Base-by-base conservation (phyloP, 371 early-diverging fungal species). In the Quaeritorhiza haematococci region DNA sequence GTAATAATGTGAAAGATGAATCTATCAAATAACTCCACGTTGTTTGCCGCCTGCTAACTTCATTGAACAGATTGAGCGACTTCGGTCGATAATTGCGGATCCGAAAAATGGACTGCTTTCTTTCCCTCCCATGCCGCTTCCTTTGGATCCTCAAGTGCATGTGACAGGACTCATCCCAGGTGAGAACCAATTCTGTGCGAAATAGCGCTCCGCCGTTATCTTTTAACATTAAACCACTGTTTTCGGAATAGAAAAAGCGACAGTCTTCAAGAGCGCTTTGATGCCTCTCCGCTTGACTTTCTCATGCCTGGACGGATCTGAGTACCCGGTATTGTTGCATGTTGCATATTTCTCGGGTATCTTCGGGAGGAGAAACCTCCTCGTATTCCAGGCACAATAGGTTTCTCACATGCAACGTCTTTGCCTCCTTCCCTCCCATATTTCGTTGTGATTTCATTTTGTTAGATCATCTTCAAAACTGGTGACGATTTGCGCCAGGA, bases 401-500 rank as follows among this genome's bases (percentile, higher is more conserved):
- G 30, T 19, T n/a, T 1, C 3, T 23, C 49, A 2, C 1, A 15
- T 17, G 43, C 38, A 49, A 49, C 19, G 19, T 49, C 21, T 27
- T n/a, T 26, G 3, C 30, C 30, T 13, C 26, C 24, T 13, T 13
- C n/a, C 46, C 35, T 17, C 24, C 29, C 27, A 5, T 15, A 6
- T 10, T 23, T 21, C 21, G n/a, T 45, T 28, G 54, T 33, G 19
- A 38, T 33, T 23, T 47, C 33, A 10, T 19, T 26, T 23, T 32
- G 64, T n/a, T 60, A 77, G 74, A 67, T 92, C 7, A 95, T 98
- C 3, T 96, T 94, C 80, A 98, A 98, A 68, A 76, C 84, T 0
- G 98, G 98, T 3, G 98, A 98, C 68, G 98, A 98, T 63, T 71
- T 98, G 69, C 74, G 97, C 28, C 98, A 98, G 74, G 98, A 98